A percentile compares a stretch with the other conserved stretches of the same genome.
phyloP scores from a whole-genome alignment of 192 early-diverging fungal genomes.

The Bifiguratus adelaidae region DNA sequence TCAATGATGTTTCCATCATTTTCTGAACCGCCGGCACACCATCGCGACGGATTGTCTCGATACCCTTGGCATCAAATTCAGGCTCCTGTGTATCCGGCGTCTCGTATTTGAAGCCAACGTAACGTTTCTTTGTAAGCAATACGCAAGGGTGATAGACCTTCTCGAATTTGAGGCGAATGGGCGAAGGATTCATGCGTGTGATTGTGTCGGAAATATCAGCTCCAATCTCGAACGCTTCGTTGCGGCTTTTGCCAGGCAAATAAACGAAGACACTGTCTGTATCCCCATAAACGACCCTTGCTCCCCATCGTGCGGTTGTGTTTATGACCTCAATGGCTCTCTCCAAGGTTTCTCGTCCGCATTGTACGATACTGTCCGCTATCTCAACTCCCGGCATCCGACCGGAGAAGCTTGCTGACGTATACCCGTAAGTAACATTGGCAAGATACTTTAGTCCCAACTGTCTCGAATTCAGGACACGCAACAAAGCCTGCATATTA shows the following conservation, averaged over 20 bases:
- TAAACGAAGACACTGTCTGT: slow-evolving; percentile 89
- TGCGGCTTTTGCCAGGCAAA: slow-evolving; percentile 53
- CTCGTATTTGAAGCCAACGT: slow-evolving; percentile 83
- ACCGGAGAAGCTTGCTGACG: slow-evolving; percentile 73
- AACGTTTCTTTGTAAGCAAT: slow-evolving; percentile 87
- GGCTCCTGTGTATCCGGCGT: slow-evolving; percentile 47
- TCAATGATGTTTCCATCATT: slow-evolving; percentile 64
- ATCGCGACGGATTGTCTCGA: slow-evolving; percentile 89
- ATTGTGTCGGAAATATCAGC: slow-evolving; percentile 70
- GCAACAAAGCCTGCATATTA: slow-evolving; percentile 31
- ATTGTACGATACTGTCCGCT: slow-evolving; percentile 85
- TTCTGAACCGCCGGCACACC: slow-evolving; percentile 71
- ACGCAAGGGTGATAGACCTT: slow-evolving; percentile 89
- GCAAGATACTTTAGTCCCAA: slow-evolving; percentile 83
- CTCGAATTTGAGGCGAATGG: slow-evolving; percentile 90
- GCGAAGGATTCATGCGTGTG: slow-evolving; percentile 65
- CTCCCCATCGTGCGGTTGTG: slow-evolving; percentile 49
- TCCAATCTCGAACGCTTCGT: slow-evolving; percentile 72
- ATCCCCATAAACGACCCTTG: slow-evolving; percentile 85
- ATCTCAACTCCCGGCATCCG: slow-evolving; percentile 87
- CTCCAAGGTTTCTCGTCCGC: slow-evolving; percentile 78
- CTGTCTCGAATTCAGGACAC: slow-evolving; percentile 74
- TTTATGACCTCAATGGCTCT: slow-evolving; percentile 57
- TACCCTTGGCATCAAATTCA: slow-evolving; percentile 89
- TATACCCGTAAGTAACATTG: slow-evolving; percentile 91